These are phyloP conservation scores for Plasmodium vivax DNA, from an alignment of 169 alveolate genomes.

Conservation along the genomic window DNA sequence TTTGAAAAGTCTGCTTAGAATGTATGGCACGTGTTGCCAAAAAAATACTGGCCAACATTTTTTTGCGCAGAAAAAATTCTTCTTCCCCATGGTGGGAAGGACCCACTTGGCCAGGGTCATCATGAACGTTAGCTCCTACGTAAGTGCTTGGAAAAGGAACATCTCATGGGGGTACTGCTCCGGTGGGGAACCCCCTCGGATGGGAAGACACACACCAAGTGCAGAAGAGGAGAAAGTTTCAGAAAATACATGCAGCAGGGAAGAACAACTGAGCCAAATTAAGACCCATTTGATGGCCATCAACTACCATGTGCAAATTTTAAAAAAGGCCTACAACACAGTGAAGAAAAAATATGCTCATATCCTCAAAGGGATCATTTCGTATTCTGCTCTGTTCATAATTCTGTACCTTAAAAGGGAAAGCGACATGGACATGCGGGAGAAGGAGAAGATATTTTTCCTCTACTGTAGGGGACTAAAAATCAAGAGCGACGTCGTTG, in stretches of 20 bases:
- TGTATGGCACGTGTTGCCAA: neutral
- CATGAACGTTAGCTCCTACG: neutral
- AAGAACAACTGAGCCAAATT: neutral
- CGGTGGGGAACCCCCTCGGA: neutral
- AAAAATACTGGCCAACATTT: neutral
- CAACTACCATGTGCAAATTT: neutral
- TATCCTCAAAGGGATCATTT: neutral
- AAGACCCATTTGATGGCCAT: neutral
- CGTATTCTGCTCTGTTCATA: neutral
- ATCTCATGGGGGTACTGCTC: neutral
- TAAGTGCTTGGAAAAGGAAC: neutral
- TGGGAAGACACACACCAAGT: neutral
- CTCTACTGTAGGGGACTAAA: neutral
- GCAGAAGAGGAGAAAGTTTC: neutral
- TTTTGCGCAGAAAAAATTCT: neutral
- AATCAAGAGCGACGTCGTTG: neutral
- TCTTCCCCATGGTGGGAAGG: slow-evolving; percentile 5
- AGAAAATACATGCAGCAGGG: no score
- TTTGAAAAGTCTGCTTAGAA: neutral
- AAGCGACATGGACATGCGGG: neutral
- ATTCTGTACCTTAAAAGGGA: neutral
- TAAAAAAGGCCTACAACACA: neutral
- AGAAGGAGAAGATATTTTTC: slow-evolving; percentile 14
- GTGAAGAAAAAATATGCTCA: neutral
- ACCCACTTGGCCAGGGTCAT: neutral